Conservation (phyloP, 2,329 filamentous ascomycete species). For the Ophiostoma montium region DNA sequence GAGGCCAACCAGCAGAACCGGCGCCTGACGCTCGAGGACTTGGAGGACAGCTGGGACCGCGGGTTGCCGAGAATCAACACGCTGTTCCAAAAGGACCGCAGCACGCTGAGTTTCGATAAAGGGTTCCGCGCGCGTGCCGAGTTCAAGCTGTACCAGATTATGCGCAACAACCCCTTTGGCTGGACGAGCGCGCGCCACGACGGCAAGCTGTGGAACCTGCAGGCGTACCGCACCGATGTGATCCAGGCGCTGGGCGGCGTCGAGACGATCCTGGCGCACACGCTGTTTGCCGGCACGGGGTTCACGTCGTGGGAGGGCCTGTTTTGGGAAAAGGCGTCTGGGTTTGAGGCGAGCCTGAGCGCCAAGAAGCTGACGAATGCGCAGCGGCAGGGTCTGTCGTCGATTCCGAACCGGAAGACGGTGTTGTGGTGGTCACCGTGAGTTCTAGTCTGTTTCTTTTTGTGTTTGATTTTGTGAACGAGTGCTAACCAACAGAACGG, state of each 20-base stretch:
- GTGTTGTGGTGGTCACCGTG: constrained; percentile 83
- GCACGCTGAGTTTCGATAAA: constrained; percentile 95
- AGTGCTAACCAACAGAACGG: constrained; percentile 35
- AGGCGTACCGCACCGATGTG: constrained; percentile 78
- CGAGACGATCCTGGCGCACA: constrained; percentile 94
- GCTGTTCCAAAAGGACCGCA: constrained; percentile 95
- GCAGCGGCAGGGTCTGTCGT: constrained; percentile 89
- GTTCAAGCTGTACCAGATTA: constrained; percentile 96
- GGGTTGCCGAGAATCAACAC: constrained; percentile 97
- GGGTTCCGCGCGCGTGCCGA: constrained; percentile 90
- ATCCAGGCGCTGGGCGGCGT: constrained; percentile 95
- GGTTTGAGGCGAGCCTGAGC: constrained; percentile 62
- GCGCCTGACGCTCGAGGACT: constrained; percentile 81
- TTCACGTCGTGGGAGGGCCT: constrained; percentile 96
- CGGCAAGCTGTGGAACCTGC: constrained; percentile 94
- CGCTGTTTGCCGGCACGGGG: constrained; percentile 89
- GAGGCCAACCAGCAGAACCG: constrained; percentile 97
- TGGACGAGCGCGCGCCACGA: constrained; percentile 98
- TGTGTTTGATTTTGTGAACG: not conserved
- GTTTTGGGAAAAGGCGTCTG: constrained; percentile 56
- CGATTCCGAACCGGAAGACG: constrained; percentile 97
- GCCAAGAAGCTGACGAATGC: constrained; percentile 99
- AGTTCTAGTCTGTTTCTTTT: not conserved
- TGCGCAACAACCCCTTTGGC: constrained; percentile 99
- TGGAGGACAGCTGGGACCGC: constrained; percentile 97